Conservation (phyloP, 495 filamentous ascomycete genomes). For the Chaetomium fimeti region DNA sequence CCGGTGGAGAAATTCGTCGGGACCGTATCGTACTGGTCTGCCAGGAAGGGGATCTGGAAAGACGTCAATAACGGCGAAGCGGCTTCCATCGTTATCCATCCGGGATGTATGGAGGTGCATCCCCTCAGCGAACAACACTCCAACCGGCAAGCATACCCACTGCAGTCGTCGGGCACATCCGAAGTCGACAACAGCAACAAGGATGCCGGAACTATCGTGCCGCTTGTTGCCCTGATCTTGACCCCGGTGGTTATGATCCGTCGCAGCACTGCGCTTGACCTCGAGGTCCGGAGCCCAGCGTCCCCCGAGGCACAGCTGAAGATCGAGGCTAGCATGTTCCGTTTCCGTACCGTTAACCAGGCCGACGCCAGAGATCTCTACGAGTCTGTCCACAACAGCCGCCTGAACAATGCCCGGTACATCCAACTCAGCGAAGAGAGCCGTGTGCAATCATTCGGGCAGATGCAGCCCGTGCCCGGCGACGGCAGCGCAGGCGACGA, state of each 20-base stretch:
- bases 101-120: slow-evolving; percentile 83
- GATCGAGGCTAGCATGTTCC: slow-evolving; percentile 61
- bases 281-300: slow-evolving; percentile 84
- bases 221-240: slow-evolving; percentile 75
- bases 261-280: slow-evolving; percentile 85
- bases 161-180: slow-evolving; percentile 39
- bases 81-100: slow-evolving; percentile 76
- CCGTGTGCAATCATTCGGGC: slow-evolving; percentile 50
- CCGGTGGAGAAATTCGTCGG: slow-evolving; percentile 62
- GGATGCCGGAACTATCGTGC: slow-evolving; percentile 43
- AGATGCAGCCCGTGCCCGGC: slow-evolving; percentile 32
- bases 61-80: slow-evolving; percentile 59
- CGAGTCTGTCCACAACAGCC: slow-evolving; percentile 73
- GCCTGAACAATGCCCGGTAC: slow-evolving; percentile 85
- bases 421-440: slow-evolving; percentile 70
- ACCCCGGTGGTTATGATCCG: slow-evolving; percentile 86
- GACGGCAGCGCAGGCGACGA: slow-evolving; percentile 43
- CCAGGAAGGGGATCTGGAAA: slow-evolving; percentile 74
- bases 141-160: slow-evolving; percentile 41
- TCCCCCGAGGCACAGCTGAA: slow-evolving; percentile 71
- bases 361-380: slow-evolving; percentile 81
- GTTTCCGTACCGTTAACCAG: slow-evolving; percentile 74
- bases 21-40: slow-evolving; percentile 80
- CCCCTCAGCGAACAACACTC: slow-evolving; percentile 55
- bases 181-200: slow-evolving; percentile 42